Evolutionary conservation across 257 asterid genomes (phyloP), one percentile per base, ranked within the genome.

Genomic region (Scutellaria baicalensis): DNA sequence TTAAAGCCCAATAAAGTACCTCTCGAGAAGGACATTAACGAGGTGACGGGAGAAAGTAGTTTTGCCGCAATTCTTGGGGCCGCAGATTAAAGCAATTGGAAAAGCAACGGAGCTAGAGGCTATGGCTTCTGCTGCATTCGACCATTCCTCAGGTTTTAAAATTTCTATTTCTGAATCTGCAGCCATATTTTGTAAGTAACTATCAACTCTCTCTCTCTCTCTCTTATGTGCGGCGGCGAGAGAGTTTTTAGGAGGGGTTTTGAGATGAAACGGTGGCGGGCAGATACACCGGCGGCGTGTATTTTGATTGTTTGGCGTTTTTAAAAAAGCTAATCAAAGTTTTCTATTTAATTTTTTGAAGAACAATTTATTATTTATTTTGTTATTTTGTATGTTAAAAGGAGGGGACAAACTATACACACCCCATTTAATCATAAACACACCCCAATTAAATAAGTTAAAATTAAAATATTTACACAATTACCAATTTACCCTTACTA

Each of bases 11-110:
- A 27, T 31, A 43, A 11, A 58, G 16, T 47, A 93, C 98, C 96
- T 88, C 50, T 52, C 87, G 59, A 90, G 94, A 58, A 93, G 89
- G 75, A 84, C 87, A 64, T 90, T 91, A 75, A 90, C 75, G 62
- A 93, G 93, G 81, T 87, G 85, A 74, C 98, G 94, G 40, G 95
- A 88, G 81, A 90, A 93, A 8, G 88, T 89, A 21, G 95, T 84
- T 80, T 90, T 93, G 80, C 97, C 98, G 75, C 92, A 80, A 65
- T 90, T 93, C 74, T 91, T 93, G 54, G 97, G 93, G 52, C 98
- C 96, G 68, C 99, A 93, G 8, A 87, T 82, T 16, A 89, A 72
- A n/a, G 85, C 73, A 49, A 85, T 76, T 1, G 93, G 91, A 42
- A 76, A 73, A 56, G 78, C 66, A 69, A 51, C 66, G 11, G 95